Base-by-base conservation (phyloP, 2,329 filamentous ascomycete genomes). In the Exserohilum turcica region DNA sequence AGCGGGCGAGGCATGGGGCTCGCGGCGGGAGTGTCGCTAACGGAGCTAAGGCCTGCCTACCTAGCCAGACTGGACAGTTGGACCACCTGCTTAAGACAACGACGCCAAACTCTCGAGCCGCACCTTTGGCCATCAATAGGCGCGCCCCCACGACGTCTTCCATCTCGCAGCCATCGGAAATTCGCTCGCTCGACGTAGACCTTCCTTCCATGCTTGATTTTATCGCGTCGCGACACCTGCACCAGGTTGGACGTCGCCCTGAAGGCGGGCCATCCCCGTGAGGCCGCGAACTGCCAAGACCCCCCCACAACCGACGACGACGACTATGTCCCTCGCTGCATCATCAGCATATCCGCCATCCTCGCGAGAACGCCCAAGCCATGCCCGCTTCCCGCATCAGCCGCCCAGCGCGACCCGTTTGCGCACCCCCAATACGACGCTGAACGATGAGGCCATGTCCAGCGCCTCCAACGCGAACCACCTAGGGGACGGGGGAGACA, bases 361-460 rank as follows among this genome's bases (percentile, higher is more conserved):
- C 50, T 74, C 74, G 54, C 63, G 66, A 61, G 71, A 74, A 60
- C 76, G 76, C 66, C 70, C 71, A 59, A 70, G 72, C 63, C 73
- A 79, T 76, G 76, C 72, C 56, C 72, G 70, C 52, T 70, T 70
- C 65, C 68, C 70, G 65, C 53, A 63, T 55, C 65, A 67, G 24
- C 62, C 66, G 49, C 62, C 69, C 51, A 73, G 72, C 63, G 67
- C 71, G 60, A 67, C 66, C 57, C 70, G 68, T 54, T 65, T 76
- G 63, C 76, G 76, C 61, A 76, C 72, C 10, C 72, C 73, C 49
- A 79, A 75, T 67, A 68, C 73, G 49, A 57, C 59, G 63, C 73
- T 79, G 73, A 78, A 70, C 59, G 73, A 78, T 68, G 77, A 79
- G 64, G 66, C 71, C 63, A 71, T 75, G 65, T 71, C 70, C 51